These are phyloP conservation scores for Cytospora leucostoma DNA, from an alignment of 2,329 filamentous ascomycete genomes.

Conservation along the genomic window DNA sequence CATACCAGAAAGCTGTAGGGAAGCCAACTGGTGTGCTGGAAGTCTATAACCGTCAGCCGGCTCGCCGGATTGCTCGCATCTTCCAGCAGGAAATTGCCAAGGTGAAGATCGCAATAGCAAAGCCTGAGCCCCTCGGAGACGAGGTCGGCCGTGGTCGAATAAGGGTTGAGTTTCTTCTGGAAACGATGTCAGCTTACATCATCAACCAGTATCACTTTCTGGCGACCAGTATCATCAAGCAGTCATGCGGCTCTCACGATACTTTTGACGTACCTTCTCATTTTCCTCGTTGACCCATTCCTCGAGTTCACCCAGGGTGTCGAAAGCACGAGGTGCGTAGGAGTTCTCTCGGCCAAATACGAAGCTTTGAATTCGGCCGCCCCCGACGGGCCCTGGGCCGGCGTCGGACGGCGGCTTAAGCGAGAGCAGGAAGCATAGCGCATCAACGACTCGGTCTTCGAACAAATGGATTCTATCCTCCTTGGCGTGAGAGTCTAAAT, in stretches of 20 bases:
- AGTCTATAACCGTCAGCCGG: conserved; percentile 1
- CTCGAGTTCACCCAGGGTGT: background rate
- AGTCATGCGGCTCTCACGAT: background rate
- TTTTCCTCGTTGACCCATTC: conserved; percentile 1
- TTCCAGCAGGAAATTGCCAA: conserved; percentile 7
- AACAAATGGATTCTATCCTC: background rate
- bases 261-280: background rate
- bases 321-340: background rate
- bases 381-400: background rate
- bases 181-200: background rate
- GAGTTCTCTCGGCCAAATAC: background rate
- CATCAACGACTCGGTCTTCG: background rate
- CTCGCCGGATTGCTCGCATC: background rate
- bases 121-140: conserved; percentile 6
- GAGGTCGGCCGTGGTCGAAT: background rate
- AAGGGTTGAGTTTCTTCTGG: background rate
- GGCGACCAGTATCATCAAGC: background rate
- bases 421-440: conserved; percentile 3
- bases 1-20: conserved; percentile 13
- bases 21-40: conserved; percentile 6
- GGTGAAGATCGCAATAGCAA: conserved; percentile 4
- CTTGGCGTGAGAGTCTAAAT: background rate
- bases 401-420: background rate
- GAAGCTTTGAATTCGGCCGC: conserved; percentile 1
- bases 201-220: background rate